These are phyloP conservation scores for Schizopora paradoxa DNA, from an alignment of 1,284 basidiomycete genomes.

Conservation along the genomic window DNA sequence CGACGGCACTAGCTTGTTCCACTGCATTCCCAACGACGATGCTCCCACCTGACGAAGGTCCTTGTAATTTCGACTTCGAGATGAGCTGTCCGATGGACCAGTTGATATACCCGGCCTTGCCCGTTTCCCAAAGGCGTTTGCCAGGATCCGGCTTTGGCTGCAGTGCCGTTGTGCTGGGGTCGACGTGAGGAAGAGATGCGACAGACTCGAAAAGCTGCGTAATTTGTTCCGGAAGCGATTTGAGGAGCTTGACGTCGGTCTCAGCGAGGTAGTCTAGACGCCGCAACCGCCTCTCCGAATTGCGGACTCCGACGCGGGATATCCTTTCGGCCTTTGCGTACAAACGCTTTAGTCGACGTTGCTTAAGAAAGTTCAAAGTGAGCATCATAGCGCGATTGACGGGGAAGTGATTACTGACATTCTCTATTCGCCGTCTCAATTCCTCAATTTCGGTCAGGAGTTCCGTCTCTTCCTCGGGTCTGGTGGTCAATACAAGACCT, in stretches of 20 bases:
- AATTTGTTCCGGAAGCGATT: constrained; percentile 34
- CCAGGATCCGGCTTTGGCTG: constrained; percentile 48
- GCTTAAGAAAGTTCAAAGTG: constrained; percentile 34
- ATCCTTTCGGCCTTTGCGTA: constrained; percentile 42
- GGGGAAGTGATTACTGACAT: constrained; percentile 38
- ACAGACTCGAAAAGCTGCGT: constrained; percentile 41
- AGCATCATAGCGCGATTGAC: not conserved
- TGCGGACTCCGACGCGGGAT: constrained; percentile 39
- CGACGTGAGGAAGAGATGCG: constrained; percentile 46
- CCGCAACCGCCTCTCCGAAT: constrained; percentile 39
- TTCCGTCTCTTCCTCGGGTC: constrained; percentile 48
- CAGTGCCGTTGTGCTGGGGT: constrained; percentile 35
- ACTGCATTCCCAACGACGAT: constrained; percentile 24
- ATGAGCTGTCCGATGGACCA: constrained; percentile 60
- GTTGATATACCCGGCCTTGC: constrained; percentile 57
- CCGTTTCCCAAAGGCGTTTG: constrained; percentile 68
- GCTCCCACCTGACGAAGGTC: constrained; percentile 22
- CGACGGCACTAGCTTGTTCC: constrained; percentile 23
- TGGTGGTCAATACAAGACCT: constrained; percentile 46
- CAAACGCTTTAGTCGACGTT: constrained; percentile 54
- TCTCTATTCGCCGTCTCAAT: constrained; percentile 50
- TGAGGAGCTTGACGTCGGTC: constrained; percentile 30
- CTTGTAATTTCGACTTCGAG: constrained; percentile 38
- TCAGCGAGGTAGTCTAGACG: constrained; percentile 42
- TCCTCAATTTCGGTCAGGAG: constrained; percentile 58